phyloP scores from a whole-genome alignment of 768 basidiomycete species.

The Russula ochroleuca region DNA sequence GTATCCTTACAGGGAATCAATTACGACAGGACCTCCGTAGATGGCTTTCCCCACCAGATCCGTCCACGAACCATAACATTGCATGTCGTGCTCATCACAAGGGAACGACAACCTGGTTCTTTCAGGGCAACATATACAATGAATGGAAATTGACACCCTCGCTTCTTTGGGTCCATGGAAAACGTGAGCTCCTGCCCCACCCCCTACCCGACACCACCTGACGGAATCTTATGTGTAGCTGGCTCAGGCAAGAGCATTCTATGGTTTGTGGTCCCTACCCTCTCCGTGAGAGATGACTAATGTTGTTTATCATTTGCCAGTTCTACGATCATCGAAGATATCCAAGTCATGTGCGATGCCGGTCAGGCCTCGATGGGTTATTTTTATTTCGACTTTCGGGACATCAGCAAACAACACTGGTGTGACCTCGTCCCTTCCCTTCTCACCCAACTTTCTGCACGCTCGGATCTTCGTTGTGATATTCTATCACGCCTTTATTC shows the following conservation, averaged over 20 bases:
- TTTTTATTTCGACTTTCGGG: conserved; percentile 8
- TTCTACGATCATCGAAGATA: conserved; percentile 6
- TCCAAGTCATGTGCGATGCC: background rate
- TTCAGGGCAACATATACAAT: background rate
- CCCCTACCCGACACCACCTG: too few species aligned
- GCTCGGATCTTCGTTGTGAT: background rate
- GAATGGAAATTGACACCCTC: background rate
- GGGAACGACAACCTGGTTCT: conserved; percentile 4
- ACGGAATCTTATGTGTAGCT: background rate
- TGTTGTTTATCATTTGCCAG: background rate
- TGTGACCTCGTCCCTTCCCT: conserved; percentile 2
- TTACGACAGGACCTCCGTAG: background rate
- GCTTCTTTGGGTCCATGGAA: conserved; percentile 9
- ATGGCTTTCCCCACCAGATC: conserved; percentile 16
- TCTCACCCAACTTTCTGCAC: background rate
- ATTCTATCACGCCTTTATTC: background rate
- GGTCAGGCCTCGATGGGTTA: background rate
- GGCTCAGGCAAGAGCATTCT: conserved; percentile 15
- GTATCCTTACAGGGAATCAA: background rate
- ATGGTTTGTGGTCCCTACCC: background rate
- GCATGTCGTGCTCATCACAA: background rate
- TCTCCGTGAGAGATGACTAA: too few species aligned
- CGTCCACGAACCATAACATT: conserved; percentile 1
- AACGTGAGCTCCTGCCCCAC: background rate
- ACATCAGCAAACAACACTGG: background rate